A percentile compares a stretch with the other conserved stretches of the same genome.
phyloP scores from a whole-genome alignment of 768 basidiomycete species.

The Tricholomella constricta region DNA sequence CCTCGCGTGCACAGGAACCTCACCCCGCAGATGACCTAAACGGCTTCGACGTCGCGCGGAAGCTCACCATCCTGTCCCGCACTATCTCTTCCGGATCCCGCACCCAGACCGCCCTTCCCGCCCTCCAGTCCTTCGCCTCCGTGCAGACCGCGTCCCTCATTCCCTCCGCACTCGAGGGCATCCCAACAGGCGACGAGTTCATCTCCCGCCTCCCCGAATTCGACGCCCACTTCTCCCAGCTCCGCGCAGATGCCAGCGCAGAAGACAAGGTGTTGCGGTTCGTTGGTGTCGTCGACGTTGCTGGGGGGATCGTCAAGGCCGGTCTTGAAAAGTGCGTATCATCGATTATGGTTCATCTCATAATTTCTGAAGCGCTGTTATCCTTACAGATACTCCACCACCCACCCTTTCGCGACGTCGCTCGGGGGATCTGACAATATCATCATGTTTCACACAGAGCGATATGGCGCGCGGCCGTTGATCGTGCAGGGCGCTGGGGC shows the following conservation, averaged over 20 bases:
- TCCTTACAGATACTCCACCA: constrained; percentile 70
- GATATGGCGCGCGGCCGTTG: constrained; percentile 86
- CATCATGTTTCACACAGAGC: constrained; percentile 93
- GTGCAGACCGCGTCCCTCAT: constrained; percentile 87
- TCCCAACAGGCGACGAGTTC: constrained; percentile 80
- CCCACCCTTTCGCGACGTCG: constrained; percentile 95
- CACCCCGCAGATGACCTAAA: constrained; percentile 97
- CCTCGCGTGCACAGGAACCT: constrained; percentile 67
- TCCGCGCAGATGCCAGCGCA: constrained; percentile 75
- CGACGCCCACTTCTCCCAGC: constrained; percentile 73
- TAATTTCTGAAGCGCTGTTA: constrained; percentile 3
- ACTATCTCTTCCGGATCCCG: constrained; percentile 50
- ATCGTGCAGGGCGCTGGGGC: constrained; percentile 97
- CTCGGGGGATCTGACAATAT: constrained; percentile 98
- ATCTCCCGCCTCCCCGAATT: constrained; percentile 77
- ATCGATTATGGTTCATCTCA: neutral
- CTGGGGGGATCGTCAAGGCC: constrained; percentile 72
- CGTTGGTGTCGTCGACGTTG: constrained; percentile 91
- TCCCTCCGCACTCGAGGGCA: constrained; percentile 68
- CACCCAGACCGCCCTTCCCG: constrained; percentile 38
- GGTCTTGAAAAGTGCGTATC: constrained; percentile 81
- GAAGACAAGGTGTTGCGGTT: constrained; percentile 89
- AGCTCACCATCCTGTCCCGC: constrained; percentile 93
- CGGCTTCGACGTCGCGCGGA: constrained; percentile 95
- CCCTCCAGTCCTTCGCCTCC: constrained; percentile 78